Percentiles rank a stretch among this genome's conserved stretches.
phyloP scores from a whole-genome alignment of 1,284 basidiomycete species.

The Golubevia pallescens region DNA sequence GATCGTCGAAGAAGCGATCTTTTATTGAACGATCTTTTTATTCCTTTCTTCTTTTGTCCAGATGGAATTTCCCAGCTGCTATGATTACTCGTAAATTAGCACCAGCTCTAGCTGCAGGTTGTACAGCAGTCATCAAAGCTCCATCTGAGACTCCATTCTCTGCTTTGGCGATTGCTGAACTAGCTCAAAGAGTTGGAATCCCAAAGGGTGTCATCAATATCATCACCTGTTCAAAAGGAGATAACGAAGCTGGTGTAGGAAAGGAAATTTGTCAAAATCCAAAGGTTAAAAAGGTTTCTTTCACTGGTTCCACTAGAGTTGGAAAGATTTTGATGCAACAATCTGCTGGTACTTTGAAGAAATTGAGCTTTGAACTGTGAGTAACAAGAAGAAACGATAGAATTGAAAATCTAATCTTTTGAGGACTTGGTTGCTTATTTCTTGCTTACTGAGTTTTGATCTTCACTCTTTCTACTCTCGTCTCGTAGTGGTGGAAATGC shows the following conservation, averaged over 20 bases:
- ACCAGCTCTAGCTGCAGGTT: conserved; percentile 88
- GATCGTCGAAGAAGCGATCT: neutral
- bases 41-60: neutral
- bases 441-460: neutral
- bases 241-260: conserved; percentile 78
- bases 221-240: conserved; percentile 77
- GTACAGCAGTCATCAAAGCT: conserved; percentile 93
- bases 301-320: conserved; percentile 88
- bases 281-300: conserved; percentile 83
- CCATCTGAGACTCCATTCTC: conserved; percentile 95
- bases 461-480: neutral
- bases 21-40: neutral
- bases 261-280: conserved; percentile 70
- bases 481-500: conserved; percentile 48
- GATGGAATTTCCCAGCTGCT: conserved; percentile 83
- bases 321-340: conserved; percentile 87
- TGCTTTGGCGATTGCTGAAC: conserved; percentile 82
- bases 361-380: conserved; percentile 60
- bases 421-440: neutral
- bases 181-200: conserved; percentile 83
- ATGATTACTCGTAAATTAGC: conserved; percentile 90
- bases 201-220: conserved; percentile 95
- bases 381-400: neutral
- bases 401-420: neutral
- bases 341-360: conserved; percentile 70